These are phyloP conservation scores for Candida coleopterorum DNA, from an alignment of 805 yeast genomes.

Conservation along the genomic window DNA sequence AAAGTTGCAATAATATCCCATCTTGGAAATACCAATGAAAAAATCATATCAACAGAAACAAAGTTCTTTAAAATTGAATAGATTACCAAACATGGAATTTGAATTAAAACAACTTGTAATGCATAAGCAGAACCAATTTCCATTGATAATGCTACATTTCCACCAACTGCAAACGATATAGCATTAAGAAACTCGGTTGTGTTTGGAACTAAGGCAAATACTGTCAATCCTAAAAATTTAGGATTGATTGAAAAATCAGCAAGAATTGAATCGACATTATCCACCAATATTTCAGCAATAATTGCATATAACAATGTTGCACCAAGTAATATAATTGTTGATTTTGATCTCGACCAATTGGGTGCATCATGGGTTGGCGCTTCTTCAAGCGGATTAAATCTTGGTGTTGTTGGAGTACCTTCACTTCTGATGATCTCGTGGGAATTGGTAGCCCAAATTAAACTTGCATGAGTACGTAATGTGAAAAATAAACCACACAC, in stretches of 20 bases:
- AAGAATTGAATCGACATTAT: conserved; percentile 85
- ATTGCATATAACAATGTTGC: conserved; percentile 88
- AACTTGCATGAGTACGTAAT: conserved; percentile 90
- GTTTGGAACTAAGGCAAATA: conserved; percentile 94
- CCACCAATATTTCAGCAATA: conserved; percentile 91
- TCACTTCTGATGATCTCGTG: conserved; percentile 28
- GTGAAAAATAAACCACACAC: conserved; percentile 89
- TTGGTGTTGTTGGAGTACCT: conserved; percentile 9
- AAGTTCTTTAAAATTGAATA: conserved; percentile 53
- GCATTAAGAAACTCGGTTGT: conserved; percentile 97
- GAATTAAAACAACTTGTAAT: conserved; percentile 87
- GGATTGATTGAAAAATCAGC: conserved; percentile 78
- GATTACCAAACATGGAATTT: conserved; percentile 84
- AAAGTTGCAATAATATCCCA: conserved; percentile 91
- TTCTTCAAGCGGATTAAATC: conserved; percentile 5
- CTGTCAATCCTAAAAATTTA: conserved; percentile 86
- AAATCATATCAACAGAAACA: conserved; percentile 44
- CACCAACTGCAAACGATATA: conserved; percentile 92
- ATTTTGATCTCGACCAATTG: conserved; percentile 87
- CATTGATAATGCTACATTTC: conserved; percentile 94
- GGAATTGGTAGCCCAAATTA: conserved; percentile 75
- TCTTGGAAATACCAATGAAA: conserved; percentile 84
- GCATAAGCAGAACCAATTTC: conserved; percentile 98
- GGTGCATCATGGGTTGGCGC: conserved; percentile 90
- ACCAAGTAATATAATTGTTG: conserved; percentile 72